Percentiles rank a stretch among this genome's conserved stretches.
phyloP scores from a whole-genome alignment of 192 early-diverging fungal genomes.

The Phycomyces nitens region DNA sequence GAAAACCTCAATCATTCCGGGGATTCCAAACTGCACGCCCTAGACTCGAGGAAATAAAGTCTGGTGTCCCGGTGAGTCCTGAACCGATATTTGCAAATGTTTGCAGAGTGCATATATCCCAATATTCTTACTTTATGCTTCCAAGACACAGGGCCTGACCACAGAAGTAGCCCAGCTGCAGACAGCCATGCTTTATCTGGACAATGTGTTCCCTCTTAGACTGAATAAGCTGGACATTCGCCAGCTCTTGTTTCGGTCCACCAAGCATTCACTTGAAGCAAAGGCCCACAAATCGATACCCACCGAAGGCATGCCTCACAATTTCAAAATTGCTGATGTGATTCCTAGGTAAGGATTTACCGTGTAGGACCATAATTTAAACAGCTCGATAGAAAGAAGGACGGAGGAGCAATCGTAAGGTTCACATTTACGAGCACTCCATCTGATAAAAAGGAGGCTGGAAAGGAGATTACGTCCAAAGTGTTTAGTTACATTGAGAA shows the following conservation, averaged over 20 bases:
- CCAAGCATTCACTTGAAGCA: conserved; percentile 15
- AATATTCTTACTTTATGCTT: too few relatives aligned
- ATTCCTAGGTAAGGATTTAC: conserved; percentile 47
- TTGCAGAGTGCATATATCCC: too few relatives aligned
- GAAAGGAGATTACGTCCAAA: conserved; percentile 39
- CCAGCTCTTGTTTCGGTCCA: conserved; percentile 24
- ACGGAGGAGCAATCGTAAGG: conserved; percentile 49
- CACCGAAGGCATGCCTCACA: conserved; percentile 43
- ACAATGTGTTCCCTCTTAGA: conserved; percentile 40
- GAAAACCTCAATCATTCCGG: too few relatives aligned
- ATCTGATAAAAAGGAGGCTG: conserved; percentile 26
- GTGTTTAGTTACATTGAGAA: conserved; percentile 53
- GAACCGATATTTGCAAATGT: too few relatives aligned
- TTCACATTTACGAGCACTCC: conserved; percentile 41
- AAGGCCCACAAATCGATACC: conserved; percentile 27
- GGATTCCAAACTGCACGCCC: too few relatives aligned
- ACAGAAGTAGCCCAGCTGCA: conserved; percentile 5
- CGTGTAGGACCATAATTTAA: too few relatives aligned
- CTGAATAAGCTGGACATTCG: conserved; percentile 35
- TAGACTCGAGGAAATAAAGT: too few relatives aligned
- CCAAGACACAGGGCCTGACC: neutral
- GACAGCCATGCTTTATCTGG: conserved; percentile 30
- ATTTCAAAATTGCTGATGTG: conserved; percentile 45
- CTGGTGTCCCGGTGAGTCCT: too few relatives aligned
- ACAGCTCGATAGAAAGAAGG: conserved; percentile 23